Base-by-base conservation (phyloP, 352 stramenopile genomes). In the Phytophthora meadii region DNA sequence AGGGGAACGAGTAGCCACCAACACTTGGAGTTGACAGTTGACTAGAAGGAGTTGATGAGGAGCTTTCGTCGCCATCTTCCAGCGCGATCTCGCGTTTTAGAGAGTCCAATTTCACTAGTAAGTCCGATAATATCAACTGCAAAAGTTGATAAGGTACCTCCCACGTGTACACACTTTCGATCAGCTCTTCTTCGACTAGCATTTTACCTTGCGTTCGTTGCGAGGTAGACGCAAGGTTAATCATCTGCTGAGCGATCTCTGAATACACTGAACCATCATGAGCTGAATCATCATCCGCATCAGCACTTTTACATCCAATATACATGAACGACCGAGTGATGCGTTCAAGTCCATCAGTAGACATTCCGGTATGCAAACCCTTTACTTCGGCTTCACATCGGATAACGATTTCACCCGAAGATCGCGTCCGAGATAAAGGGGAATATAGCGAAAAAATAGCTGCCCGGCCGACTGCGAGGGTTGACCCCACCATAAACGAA, bases 151-250 rank as follows among this genome's bases (percentile, higher is more conserved):
- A 93, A 30, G 87, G 87, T 45, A 95, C 87, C 54, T 93, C 84
- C 85, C 85, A 95, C 40, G 87, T 95, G 58, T 89, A 95, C n/a
- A 93, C 85, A 54, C 87, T 95, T 61, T 95, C 87, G 24, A 95
- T 87, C 14, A 95, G 60, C 60, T 94, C 87, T 78, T 95, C 87
- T 74, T 95, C 87, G 1, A 93, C 80, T 22, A 95, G 68, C 39
- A 93, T 74, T 65, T 95, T 95, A 10, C 67, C 68, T 32, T 86
- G 76, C 1, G 52, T 58, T 22, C 62, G 57, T 67, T 84, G 79
- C 7, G 76, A 76, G n/a, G 67, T 79, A 0, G 67, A 65, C 6
- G 57, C 68, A 37, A 77, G 56, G 25, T 74, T 64, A n/a, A 81
- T 81, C 61, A 83, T 83, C 25, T 81, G 65, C 24, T 76, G 72